Conservation (phyloP, 768 basidiomycete genomes). For the Rickenella mellea region DNA sequence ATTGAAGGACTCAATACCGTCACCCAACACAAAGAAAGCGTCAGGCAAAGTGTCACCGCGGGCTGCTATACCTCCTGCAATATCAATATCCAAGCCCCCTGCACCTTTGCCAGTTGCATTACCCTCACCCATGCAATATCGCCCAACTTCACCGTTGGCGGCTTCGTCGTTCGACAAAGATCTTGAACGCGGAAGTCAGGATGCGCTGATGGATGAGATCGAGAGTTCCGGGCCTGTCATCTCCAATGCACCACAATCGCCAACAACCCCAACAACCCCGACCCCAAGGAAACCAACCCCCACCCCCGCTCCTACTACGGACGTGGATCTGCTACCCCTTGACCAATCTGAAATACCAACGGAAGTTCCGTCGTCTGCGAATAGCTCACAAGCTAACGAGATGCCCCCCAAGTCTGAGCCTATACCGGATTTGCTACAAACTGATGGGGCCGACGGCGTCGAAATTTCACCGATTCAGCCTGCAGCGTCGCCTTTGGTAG, state of each 20-base stretch:
- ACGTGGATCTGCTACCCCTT: constrained; percentile 6
- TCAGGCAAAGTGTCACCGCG: constrained; percentile 9
- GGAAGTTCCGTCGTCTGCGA: neutral
- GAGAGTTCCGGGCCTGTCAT: constrained; percentile 6
- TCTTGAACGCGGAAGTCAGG: constrained; percentile 32
- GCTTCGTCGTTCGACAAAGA: constrained; percentile 37
- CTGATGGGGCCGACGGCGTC: neutral
- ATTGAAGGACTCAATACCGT: constrained; percentile 9
- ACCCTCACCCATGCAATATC: constrained; percentile 43
- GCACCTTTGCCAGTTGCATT: constrained; percentile 61
- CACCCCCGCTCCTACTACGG: constrained; percentile 7
- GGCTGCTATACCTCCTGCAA: constrained; percentile 33
- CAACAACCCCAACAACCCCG: neutral
- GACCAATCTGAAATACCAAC: constrained; percentile 6
- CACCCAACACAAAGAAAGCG: constrained; percentile 7
- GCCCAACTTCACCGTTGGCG: constrained; percentile 31
- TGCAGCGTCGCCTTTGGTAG: constrained; percentile 9
- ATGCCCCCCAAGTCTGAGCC: too few relatives aligned
- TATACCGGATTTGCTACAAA: neutral
- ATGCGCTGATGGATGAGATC: constrained; percentile 24
- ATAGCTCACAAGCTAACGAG: neutral
- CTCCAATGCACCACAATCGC: neutral
- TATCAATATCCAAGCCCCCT: constrained; percentile 62
- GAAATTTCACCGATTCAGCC: neutral
- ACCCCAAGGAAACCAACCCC: constrained; percentile 7